Evolutionary conservation across 345 rosid genomes (phyloP), one percentile per base, ranked within the genome.

Genomic region (Salix koriyanagi): DNA sequence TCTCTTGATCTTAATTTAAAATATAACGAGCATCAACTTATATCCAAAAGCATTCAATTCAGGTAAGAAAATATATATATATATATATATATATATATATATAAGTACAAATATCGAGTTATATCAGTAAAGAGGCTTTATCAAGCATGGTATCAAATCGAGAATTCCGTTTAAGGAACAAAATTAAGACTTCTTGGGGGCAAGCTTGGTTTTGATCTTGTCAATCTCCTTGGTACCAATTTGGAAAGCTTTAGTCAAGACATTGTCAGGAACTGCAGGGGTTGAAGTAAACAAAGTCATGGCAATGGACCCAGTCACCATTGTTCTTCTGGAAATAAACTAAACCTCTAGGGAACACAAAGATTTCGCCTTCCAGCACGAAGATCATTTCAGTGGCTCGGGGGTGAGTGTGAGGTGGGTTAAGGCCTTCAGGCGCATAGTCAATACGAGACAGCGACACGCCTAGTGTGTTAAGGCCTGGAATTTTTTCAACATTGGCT

Each of bases 371-470:
- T 36, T 80, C 77, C 39, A 80, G 66, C 11, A 80, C 80, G 7
- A 67, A 80, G 36, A 76, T 46, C 42, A 80, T 67, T 28, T 80
- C 83, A 13, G 80, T 76, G 77, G 83, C 83, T 7, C 83, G 74
- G 64, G 83, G 83, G 74, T 80, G 83, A 2, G 80, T 76, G 80
- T 80, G 83, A 1, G 83, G 83, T 1, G 83, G 80, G 74, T 80
- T 80, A 2, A 80, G 80, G 32, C 83, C 83, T 0, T 54, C 74
- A 4, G 80, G 71, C 4, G 41, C 65, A 25, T 42, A 80, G 74
- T 80, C 83, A 11, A 76, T 80, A 19, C 83, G 76, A 19, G 80
- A 32, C 5, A 80, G 23, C 0, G 83, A 80, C 6, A 76, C 77
- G 0, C 83, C 83, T 7, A 72, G 70, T 1, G 83, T 80, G 80